Evolutionary conservation across 805 yeast species (phyloP).

Genomic region (Pichia phayaonensis): DNA sequence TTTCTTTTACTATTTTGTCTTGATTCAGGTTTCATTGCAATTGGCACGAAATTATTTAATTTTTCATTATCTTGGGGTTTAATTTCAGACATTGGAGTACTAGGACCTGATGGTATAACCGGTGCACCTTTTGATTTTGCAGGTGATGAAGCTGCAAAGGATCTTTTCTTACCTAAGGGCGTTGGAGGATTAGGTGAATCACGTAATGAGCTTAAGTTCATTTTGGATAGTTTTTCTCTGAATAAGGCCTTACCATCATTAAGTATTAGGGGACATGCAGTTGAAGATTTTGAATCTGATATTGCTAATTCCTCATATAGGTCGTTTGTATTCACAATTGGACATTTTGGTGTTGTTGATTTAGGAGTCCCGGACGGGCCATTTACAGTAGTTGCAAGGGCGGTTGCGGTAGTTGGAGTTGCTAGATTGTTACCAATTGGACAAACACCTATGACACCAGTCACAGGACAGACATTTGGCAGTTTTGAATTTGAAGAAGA

Average conservation of each 20-base stretch:
- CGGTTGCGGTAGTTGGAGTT: neutral
- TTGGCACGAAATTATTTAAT: conserved; percentile 13
- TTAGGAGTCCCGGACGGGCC: neutral
- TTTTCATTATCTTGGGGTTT: conserved; percentile 14
- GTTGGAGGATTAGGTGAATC: conserved; percentile 13
- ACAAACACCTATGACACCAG: conserved; percentile 20
- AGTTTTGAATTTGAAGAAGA: neutral
- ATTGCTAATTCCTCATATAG: neutral
- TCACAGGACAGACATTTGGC: conserved; percentile 15
- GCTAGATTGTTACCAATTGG: conserved; percentile 12
- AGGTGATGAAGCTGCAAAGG: conserved; percentile 4
- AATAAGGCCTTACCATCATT: conserved; percentile 35
- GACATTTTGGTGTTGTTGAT: conserved; percentile 16
- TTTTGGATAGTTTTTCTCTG: conserved; percentile 28
- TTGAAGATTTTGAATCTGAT: neutral
- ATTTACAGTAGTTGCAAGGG: neutral
- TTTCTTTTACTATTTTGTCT: conserved; percentile 11
- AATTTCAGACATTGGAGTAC: conserved; percentile 15
- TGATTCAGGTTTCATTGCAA: conserved; percentile 15
- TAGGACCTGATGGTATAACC: conserved; percentile 8
- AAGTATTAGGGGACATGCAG: conserved; percentile 38
- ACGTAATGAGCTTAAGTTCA: conserved; percentile 26
- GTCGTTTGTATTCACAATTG: conserved; percentile 23
- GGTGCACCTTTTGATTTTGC: conserved; percentile 6
- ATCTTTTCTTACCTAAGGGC: conserved; percentile 1